Conservation (phyloP, 495 filamentous ascomycete species). For the Talaromyces thailandensis region DNA sequence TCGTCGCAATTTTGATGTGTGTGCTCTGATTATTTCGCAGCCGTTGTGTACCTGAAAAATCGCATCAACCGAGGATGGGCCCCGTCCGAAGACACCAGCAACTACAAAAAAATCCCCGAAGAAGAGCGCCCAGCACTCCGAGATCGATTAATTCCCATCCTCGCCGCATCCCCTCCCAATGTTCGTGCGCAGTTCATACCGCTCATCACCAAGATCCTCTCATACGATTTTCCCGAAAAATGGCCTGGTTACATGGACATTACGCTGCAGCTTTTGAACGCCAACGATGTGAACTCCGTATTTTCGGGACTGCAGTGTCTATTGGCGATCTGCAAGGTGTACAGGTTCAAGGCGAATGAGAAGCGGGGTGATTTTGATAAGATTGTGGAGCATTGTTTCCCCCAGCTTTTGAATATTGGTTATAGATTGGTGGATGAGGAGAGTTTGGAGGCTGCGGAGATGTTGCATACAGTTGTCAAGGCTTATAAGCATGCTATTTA, state of each 20-base stretch:
- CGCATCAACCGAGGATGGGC: constrained; percentile 87
- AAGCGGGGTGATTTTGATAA: constrained; percentile 83
- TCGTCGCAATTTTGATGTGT: constrained; percentile 10
- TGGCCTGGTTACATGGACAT: constrained; percentile 93
- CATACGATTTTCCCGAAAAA: constrained; percentile 86
- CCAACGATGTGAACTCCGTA: constrained; percentile 74
- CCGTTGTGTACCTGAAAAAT: constrained; percentile 96
- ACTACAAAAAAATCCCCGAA: constrained; percentile 64
- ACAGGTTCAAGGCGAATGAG: constrained; percentile 82
- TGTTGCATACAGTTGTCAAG: constrained; percentile 90
- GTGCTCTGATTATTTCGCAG: constrained; percentile 33
- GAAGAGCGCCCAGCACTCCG: constrained; percentile 83
- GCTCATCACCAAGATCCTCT: constrained; percentile 88
- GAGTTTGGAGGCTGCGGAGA: constrained; percentile 89
- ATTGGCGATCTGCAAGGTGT: constrained; percentile 84
- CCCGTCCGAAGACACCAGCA: constrained; percentile 53
- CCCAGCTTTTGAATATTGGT: constrained; percentile 80
- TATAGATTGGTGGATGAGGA: constrained; percentile 80
- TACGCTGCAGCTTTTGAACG: constrained; percentile 75
- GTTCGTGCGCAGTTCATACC: constrained; percentile 88
- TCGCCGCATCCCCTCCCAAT: constrained; percentile 68
- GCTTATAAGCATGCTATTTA: constrained; percentile 96
- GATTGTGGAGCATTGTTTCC: constrained; percentile 86
- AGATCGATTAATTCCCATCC: constrained; percentile 76
- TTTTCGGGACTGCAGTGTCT: constrained; percentile 92